These are phyloP conservation scores for Yueomyces sp. DNA, from an alignment of 1,139 yeast species.

Conservation along the genomic window DNA sequence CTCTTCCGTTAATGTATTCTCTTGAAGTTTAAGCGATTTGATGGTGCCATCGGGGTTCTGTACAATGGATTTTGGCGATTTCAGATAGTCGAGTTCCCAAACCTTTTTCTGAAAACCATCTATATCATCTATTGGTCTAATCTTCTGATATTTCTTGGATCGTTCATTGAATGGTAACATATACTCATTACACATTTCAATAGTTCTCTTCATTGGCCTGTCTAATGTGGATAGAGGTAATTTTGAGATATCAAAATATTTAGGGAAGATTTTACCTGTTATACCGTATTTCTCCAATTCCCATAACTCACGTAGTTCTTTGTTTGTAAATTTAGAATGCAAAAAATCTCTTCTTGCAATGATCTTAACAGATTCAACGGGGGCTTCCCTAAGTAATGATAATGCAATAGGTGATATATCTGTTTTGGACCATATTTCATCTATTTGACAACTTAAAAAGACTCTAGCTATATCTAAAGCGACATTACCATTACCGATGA, in stretches of 20 bases:
- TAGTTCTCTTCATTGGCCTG: slow-evolving; percentile 57
- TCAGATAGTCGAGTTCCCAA: slow-evolving; percentile 63
- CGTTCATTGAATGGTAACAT: slow-evolving; percentile 23
- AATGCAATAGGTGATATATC: slow-evolving; percentile 64
- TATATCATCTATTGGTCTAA: slow-evolving; percentile 14
- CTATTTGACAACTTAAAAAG: slow-evolving; percentile 43
- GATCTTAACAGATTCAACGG: slow-evolving; percentile 51
- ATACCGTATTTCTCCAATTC: slow-evolving; percentile 45
- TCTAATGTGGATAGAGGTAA: slow-evolving; percentile 31
- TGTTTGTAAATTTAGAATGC: slow-evolving; percentile 83
- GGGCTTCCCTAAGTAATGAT: slow-evolving; percentile 35
- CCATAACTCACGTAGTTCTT: slow-evolving; percentile 77
- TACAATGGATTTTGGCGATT: slow-evolving; percentile 49
- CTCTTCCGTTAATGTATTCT: slow-evolving; percentile 22
- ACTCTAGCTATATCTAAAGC: slow-evolving; percentile 85
- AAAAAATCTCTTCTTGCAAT: slow-evolving; percentile 78
- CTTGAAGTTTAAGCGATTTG: slow-evolving; percentile 25
- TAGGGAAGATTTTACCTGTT: slow-evolving; percentile 41
- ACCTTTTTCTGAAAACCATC: slow-evolving; percentile 24
- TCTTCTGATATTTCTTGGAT: slow-evolving; percentile 17
- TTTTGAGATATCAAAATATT: slow-evolving; percentile 30
- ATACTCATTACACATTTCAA: slow-evolving; percentile 50
- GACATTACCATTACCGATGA: slow-evolving; percentile 97
- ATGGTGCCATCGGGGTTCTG: slow-evolving; percentile 25
- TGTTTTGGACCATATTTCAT: slow-evolving; percentile 47